A percentile compares a stretch with the other conserved stretches of the same genome.
These are phyloP conservation scores for Citrus trifoliata DNA, from an alignment of 345 rosid species.

Conservation along the genomic window DNA sequence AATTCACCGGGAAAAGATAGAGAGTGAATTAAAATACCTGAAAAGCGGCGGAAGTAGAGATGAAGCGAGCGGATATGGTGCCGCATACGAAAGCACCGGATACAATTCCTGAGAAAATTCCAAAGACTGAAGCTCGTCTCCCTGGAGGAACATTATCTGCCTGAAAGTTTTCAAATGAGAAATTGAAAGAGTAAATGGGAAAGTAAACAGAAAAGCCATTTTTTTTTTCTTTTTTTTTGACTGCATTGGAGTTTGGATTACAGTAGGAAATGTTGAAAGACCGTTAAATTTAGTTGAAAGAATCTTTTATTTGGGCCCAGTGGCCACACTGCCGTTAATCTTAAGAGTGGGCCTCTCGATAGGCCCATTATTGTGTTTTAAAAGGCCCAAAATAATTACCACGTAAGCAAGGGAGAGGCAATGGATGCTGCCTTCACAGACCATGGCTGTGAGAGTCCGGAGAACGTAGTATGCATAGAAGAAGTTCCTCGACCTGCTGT, in stretches of 20 bases:
- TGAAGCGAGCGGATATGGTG: conserved; percentile 70
- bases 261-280: conserved; percentile 11
- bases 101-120: conserved; percentile 68
- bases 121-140: conserved; percentile 66
- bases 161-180: conserved; percentile 22
- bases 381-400: conserved; percentile 33
- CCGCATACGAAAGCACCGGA: conserved; percentile 82
- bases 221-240: neutral
- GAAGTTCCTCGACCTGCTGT: conserved; percentile 58
- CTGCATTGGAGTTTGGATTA: too few species aligned
- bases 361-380: neutral
- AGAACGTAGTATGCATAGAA: conserved; percentile 67
- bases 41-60: conserved; percentile 70
- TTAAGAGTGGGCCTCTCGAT: neutral
- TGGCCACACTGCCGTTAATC: neutral
- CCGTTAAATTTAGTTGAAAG: neutral
- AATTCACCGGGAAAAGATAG: neutral
- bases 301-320: neutral
- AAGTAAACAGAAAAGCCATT: too few species aligned
- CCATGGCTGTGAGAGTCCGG: conserved; percentile 61
- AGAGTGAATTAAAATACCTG: conserved; percentile 37
- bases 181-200: neutral
- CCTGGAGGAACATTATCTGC: conserved; percentile 72
- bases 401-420: conserved; percentile 88
- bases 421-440: conserved; percentile 79